Evolutionary conservation across 2,329 filamentous ascomycete genomes (phyloP).

Genomic region (Thielaviopsis ethacetica): DNA sequence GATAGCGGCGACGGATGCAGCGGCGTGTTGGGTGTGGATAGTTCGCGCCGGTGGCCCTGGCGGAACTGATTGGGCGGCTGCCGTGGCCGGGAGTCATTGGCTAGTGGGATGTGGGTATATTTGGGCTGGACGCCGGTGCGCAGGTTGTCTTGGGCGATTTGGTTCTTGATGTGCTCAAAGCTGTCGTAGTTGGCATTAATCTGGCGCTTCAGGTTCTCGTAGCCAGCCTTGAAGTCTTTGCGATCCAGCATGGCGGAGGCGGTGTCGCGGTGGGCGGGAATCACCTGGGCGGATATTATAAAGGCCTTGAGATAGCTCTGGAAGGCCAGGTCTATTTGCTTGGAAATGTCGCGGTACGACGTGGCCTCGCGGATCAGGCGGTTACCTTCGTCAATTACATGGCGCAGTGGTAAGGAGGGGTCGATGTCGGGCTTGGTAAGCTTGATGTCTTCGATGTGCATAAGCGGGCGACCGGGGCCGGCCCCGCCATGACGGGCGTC

Average conservation of each 20-base stretch:
- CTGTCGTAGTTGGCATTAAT: conserved; percentile 29
- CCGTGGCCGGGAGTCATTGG: not conserved
- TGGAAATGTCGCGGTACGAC: conserved; percentile 40
- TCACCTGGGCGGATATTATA: conserved; percentile 58
- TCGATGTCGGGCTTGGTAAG: conserved; percentile 30
- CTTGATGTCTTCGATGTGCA: conserved; percentile 38
- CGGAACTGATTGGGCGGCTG: not conserved
- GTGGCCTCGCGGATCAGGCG: conserved; percentile 41
- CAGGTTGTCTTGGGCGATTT: conserved; percentile 47
- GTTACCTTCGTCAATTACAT: conserved; percentile 36
- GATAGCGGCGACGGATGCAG: conserved; percentile 4
- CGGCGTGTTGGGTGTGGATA: conserved; percentile 2
- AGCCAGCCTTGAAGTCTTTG: conserved; percentile 29
- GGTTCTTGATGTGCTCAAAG: conserved; percentile 41
- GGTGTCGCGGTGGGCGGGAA: conserved; percentile 55
- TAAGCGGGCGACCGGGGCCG: conserved; percentile 22
- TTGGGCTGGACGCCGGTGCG: conserved; percentile 39
- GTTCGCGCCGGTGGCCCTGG: conserved; percentile 2
- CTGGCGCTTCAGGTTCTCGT: conserved; percentile 32
- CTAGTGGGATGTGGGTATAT: not conserved
- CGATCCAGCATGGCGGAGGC: conserved; percentile 48
- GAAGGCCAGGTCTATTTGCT: conserved; percentile 57
- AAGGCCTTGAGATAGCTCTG: conserved; percentile 72
- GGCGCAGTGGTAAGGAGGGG: conserved; percentile 32
- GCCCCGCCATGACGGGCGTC: conserved; percentile 4